Base-by-base conservation (phyloP, 2,329 filamentous ascomycete genomes). In the Fusarium sp. region DNA sequence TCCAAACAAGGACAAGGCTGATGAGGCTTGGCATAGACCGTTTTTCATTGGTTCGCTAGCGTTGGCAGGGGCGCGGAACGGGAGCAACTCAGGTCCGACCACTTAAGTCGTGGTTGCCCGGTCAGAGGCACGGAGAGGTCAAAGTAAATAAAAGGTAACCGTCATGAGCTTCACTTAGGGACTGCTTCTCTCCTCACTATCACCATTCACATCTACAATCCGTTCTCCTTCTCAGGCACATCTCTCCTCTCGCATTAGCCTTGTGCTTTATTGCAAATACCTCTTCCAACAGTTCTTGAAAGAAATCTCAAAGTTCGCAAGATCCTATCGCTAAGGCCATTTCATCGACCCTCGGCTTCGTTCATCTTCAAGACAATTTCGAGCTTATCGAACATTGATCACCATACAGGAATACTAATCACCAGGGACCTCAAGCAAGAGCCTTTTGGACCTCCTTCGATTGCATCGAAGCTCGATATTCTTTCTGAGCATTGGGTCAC, bases 341-440 rank as follows among this genome's bases (percentile, higher is more conserved):
- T 68, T 82, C 82, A 83, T 86, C 81, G 81, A 73, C 78, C 76
- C 60, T 54, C 79, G 81, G 83, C 82, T 82, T 79, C 55, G 64
- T 60, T 65, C 22, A 64, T 82, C 78, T 80, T 78, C 70, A 81
- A 83, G 79, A 76, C 80, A 62, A 65, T 72, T 79, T 84, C 81
- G 79, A 82, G 76, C 78, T 61, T 77, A 82, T 84, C 81, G 80
- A 84, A 77, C 79, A 83, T 77, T 79, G 76, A 72, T 76, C 80
- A 76, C 75, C 73, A 77, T 72, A 76, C 62, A 67, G 67, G 62
- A 77, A 77, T 82, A 85, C 81, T 83, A 83, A 84, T 79, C 74
- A 75, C 81, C 79, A 86, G 83, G 83, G 87, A 83, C 80, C 83
- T 84, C 86, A 86, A 80, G 79, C 76, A 86, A 86, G 84, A 84